Percentiles rank a stretch among this genome's conserved stretches.
Evolutionary conservation across 441 rosid species (phyloP).

Genomic region (Eutrema salsugineum): DNA sequence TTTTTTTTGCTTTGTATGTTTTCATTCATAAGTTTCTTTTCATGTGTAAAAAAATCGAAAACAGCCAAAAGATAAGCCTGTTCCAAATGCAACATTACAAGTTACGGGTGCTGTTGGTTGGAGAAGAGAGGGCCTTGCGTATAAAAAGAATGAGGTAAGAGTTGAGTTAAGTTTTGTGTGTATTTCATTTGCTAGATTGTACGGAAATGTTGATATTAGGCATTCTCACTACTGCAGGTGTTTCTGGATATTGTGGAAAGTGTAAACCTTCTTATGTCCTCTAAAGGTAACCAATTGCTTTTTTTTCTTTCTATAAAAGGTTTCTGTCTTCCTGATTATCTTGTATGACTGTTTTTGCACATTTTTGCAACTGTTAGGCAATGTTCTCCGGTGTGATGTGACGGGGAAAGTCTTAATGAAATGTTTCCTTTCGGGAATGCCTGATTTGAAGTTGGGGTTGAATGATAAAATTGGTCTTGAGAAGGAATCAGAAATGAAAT

Average conservation of each 20-base stretch:
- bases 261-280: slow-evolving; percentile 97
- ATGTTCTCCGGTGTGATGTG: slow-evolving; percentile 94
- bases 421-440: slow-evolving; percentile 99
- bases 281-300: slow-evolving; percentile 58
- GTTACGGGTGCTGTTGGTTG: slow-evolving; percentile 99
- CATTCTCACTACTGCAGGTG: slow-evolving; percentile 48
- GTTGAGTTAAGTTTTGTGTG: neutral
- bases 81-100: slow-evolving; percentile 99
- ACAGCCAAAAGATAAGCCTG: slow-evolving; percentile 85
- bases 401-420: slow-evolving; percentile 97
- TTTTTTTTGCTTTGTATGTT: neutral
- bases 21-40: slow-evolving; percentile 7
- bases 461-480: slow-evolving; percentile 99
- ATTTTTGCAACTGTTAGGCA: slow-evolving; percentile 50
- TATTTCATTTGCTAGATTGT: neutral
- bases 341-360: slow-evolving; percentile 4
- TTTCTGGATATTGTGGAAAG: slow-evolving; percentile 98
- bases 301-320: neutral
- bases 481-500: slow-evolving; percentile 95
- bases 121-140: slow-evolving; percentile 97
- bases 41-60: slow-evolving; percentile 12
- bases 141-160: slow-evolving; percentile 93
- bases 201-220: neutral
- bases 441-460: slow-evolving; percentile 97
- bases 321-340: neutral